phyloP scores from a whole-genome alignment of 768 basidiomycete genomes.

The Podaxis pistillaris region DNA sequence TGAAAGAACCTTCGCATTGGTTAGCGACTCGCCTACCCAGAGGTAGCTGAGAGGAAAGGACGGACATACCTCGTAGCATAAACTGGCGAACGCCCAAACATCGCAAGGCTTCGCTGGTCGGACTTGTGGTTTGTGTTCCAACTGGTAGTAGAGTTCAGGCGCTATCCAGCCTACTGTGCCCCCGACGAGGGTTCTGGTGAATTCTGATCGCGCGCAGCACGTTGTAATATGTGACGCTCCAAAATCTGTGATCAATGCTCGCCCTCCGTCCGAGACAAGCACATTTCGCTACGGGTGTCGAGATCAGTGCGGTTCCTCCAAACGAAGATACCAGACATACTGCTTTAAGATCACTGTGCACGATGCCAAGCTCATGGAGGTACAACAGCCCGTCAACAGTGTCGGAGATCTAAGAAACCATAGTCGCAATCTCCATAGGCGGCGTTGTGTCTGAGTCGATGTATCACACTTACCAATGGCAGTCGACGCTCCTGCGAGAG shows the following conservation, averaged over 20 bases:
- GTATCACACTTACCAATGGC: slow-evolving; percentile 14
- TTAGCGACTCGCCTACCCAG: not conserved
- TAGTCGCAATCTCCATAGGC: not conserved
- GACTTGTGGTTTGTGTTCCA: not conserved
- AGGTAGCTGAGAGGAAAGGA: not conserved
- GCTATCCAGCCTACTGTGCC: not conserved
- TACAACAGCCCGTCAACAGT: not conserved
- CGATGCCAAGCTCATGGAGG: not conserved
- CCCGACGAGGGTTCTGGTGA: not conserved
- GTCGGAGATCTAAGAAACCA: not conserved
- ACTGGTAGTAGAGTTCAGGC: not conserved
- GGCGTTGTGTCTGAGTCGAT: not conserved
- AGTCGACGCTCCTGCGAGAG: slow-evolving; percentile 11
- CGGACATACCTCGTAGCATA: slow-evolving; percentile 1
- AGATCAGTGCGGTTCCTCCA: not conserved
- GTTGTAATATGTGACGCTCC: not conserved
- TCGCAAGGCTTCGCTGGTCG: not conserved
- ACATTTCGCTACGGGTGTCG: not conserved
- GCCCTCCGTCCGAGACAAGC: not conserved
- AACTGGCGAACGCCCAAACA: not conserved
- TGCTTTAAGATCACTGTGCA: not conserved
- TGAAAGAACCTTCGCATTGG: not conserved
- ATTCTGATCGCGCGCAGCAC: not conserved
- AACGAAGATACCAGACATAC: not conserved
- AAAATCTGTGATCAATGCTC: not conserved